phyloP scores from a whole-genome alignment of 306 rosid species.

The Rubus idaeus region DNA sequence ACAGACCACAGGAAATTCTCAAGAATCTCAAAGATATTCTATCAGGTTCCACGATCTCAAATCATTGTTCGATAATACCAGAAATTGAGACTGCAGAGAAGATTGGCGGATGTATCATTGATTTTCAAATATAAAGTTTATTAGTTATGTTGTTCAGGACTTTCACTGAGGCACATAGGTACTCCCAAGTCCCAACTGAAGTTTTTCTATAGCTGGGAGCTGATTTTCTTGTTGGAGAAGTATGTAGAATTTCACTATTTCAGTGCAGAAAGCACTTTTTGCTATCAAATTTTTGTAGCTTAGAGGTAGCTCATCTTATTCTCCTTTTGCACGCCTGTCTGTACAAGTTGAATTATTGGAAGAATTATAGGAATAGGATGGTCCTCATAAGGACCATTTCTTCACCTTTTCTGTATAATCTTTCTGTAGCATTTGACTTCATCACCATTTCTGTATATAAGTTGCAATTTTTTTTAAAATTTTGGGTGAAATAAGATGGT shows the following conservation, averaged over 20 bases:
- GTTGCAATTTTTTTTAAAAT: not conserved
- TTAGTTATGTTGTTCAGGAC: conserved; percentile 4
- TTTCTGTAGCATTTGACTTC: conserved; percentile 6
- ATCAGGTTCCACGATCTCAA: conserved; percentile 37
- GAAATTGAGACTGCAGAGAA: conserved; percentile 59
- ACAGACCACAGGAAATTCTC: conserved; percentile 41
- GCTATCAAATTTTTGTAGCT: not conserved
- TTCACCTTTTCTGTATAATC: not conserved
- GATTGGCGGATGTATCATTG: conserved; percentile 59
- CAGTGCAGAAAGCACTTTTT: conserved; percentile 1
- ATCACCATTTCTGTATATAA: not conserved
- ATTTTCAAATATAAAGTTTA: conserved; percentile 53
- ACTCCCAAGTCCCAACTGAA: conserved; percentile 12
- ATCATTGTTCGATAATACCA: conserved; percentile 33
- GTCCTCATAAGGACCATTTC: conserved; percentile 10
- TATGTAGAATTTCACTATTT: not conserved
- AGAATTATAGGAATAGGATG: conserved; percentile 3
- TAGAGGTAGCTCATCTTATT: conserved; percentile 3
- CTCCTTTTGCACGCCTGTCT: not conserved
- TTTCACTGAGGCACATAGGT: conserved; percentile 1
- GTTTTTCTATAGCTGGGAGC: conserved; percentile 3
- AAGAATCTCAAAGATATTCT: conserved; percentile 44
- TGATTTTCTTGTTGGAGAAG: conserved; percentile 9
- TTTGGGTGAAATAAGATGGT: not conserved
- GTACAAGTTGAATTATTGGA: not conserved